A percentile compares a stretch with the other conserved stretches of the same genome.
phyloP scores from a whole-genome alignment of 495 filamentous ascomycete genomes.

The Hypoxylon subgilvum region DNA sequence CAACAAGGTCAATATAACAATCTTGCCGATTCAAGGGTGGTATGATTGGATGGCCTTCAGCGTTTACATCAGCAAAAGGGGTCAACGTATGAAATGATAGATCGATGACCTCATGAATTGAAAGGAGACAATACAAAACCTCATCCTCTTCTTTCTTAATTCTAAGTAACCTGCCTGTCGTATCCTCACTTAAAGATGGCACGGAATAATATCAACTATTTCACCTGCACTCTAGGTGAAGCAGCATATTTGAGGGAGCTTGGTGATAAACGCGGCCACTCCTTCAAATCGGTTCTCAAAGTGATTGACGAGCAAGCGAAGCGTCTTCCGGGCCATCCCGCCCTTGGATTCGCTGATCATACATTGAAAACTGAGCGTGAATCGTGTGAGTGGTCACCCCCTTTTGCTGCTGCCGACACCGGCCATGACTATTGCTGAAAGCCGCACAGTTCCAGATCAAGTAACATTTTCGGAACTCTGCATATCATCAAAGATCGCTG shows the following conservation, averaged over 20 bases:
- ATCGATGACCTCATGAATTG: constrained; percentile 32
- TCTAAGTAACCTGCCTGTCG: too few relatives aligned
- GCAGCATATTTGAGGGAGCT: constrained; percentile 43
- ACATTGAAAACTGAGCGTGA: neutral
- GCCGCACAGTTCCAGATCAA: constrained; percentile 10
- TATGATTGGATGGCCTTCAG: too few relatives aligned
- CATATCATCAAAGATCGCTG: constrained; percentile 18
- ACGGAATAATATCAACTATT: constrained; percentile 47
- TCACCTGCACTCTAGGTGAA: constrained; percentile 59
- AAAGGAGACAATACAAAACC: too few relatives aligned
- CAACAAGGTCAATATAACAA: too few relatives aligned
- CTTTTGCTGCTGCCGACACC: too few relatives aligned
- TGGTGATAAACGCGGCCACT: constrained; percentile 21
- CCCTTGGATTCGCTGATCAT: constrained; percentile 51
- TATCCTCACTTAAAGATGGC: too few relatives aligned
- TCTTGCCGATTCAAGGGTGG: too few relatives aligned
- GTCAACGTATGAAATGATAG: neutral
- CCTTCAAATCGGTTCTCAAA: constrained; percentile 51
- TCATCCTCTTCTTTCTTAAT: neutral
- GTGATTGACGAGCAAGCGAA: constrained; percentile 54
- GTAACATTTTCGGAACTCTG: constrained; percentile 24
- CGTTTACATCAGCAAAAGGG: too few relatives aligned
- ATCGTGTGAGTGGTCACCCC: constrained; percentile 2
- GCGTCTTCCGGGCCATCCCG: constrained; percentile 40
- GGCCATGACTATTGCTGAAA: neutral